Base-by-base conservation (phyloP, 768 basidiomycete species). In the Russula vinacea region DNA sequence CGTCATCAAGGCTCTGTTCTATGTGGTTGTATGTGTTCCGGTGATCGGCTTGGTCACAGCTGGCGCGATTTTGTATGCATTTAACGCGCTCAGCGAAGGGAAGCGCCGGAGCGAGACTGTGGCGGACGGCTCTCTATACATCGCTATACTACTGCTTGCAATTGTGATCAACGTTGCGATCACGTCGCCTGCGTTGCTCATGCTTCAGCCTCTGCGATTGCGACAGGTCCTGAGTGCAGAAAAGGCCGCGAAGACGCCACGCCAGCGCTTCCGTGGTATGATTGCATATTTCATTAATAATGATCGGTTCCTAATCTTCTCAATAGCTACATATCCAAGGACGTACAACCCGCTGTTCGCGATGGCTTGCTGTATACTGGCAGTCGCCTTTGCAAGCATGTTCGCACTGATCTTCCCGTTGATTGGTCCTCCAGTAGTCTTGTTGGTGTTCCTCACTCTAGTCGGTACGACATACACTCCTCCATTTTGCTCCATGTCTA, bases 371-470 rank as follows among this genome's bases (percentile, higher is more conserved):
- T 87, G 85, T 71, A 76, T 87, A 56, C 77, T 92, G 52, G 87
- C 83, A 42, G 78, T 91, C 64, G 78, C 88, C 37, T 87, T 90
- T 74, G 86, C 88, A 49, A 86, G 87, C 26, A 83, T 83, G 9
- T 90, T 92, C 76, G 77, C 84, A 32, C 74, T 91, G 52, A 83
- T 92, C 60, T 92, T 92, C 73, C 90, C 91, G 1, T 75, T 92
- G 58, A 83, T 92, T 62, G 85, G 82, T 1, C 87, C 90, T 53
- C 86, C 89, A 59, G 85, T 87, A 37, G 78, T 83, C 53, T 65
- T 91, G 42, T 74, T 92, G 56, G 73, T 92, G 1, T 77, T 87
- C 56, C 76, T 90, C 17, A 84, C 85, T 11, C 75, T 90, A 61
- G 79, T 90, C 67, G 87, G 87, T 86, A 72, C 64, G 84, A 75